Base-by-base conservation (phyloP, 352 stramenopile species). In the Phytophthora pluvialis region DNA sequence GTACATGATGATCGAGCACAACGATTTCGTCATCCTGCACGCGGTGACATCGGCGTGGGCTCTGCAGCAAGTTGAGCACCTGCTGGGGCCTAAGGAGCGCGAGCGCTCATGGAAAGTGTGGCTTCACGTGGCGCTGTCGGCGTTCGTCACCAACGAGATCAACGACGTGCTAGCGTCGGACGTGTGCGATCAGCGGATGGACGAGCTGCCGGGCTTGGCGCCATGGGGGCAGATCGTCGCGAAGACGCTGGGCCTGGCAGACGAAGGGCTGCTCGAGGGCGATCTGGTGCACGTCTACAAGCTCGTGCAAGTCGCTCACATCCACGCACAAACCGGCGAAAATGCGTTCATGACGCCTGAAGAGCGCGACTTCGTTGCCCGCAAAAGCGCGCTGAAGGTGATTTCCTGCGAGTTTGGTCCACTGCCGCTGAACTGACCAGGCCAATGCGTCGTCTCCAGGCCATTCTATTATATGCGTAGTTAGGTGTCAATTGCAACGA, bases 231-330 rank as follows among this genome's bases (percentile, higher is more conserved):
- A 73, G 42, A 81, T 87, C n/a, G 28, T 86, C 6, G 58, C 64
- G 0, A 70, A 70, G 18, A 77, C 76, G 4, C 51, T 88, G 39
- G 66, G 47, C 2, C 53, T 79, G 28, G 59, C 70, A 6, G 78
- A 90, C 29, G 70, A 73, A 64, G 67, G 67, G 0, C 18, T 72
- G 29, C 31, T 67, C 5, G 63, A 72, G 47, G 53, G 63, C 25
- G 68, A 76, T 57, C 49, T 76, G 29, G 68, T 67, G 18, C 81
- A 90, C 40, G 68, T 71, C 3, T 88, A 88, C 72, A 90, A 90
- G 53, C 44, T 90, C 11, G 78, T 90, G 40, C 81, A 88, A 56
- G 77, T 87, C 31, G 78, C 70, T 13, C 63, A 56, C 28, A 64
- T 60, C 13, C 72, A 86, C 43, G 48, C 67, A 9, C 21, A 55